Base-by-base conservation (phyloP, 2,329 filamentous ascomycete genomes). In the Alternaria incomplexa region DNA sequence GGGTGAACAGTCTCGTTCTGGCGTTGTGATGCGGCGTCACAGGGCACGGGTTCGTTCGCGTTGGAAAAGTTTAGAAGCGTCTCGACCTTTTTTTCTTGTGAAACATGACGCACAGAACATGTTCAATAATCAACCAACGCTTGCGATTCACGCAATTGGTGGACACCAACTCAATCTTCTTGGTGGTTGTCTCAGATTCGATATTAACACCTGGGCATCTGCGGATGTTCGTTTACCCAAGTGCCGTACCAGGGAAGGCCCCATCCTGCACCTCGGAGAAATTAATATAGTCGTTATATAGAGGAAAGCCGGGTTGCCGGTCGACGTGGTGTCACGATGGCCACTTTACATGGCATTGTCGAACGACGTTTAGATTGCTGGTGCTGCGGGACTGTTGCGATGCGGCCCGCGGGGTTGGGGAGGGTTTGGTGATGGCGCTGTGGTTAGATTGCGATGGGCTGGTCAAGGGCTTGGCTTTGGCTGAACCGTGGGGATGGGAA, bases 261-360 rank as follows among this genome's bases (percentile, higher is more conserved):
- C 48, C 47, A 53, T 48, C 36, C 43, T 56, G 51, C 56, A 54
- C 26, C 59, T 67, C 62, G 66, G 62, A 68, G 63, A 57, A 67
- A 69, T 66, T 73, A 73, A 62, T 72, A 66, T 72, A 58, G 17
- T 40, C 13, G 20, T 60, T 47, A 68, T 67, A 62, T 65, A 64
- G 44, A 40, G 54, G 25, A 43, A 50, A 59, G 56, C 61, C 64
- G 43, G 54, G 55, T 62, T 63, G 46, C 30, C 54, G 45, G 45
- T 61, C 17, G 17, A 26, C 15, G 20, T n/a, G 12, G 26, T 50
- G 28, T 51, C 40, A 30, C 20, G 12, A 46, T 26, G 17, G 22
- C 3, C n/a, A 40, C n/a, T 40, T 40, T 40, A 17, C 30, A 63
- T 23, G 32, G 17, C 48, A 5, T 51, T 47, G 40, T 20, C 46